phyloP scores from a whole-genome alignment of 768 basidiomycete genomes.

The Lactifluus pinguis region DNA sequence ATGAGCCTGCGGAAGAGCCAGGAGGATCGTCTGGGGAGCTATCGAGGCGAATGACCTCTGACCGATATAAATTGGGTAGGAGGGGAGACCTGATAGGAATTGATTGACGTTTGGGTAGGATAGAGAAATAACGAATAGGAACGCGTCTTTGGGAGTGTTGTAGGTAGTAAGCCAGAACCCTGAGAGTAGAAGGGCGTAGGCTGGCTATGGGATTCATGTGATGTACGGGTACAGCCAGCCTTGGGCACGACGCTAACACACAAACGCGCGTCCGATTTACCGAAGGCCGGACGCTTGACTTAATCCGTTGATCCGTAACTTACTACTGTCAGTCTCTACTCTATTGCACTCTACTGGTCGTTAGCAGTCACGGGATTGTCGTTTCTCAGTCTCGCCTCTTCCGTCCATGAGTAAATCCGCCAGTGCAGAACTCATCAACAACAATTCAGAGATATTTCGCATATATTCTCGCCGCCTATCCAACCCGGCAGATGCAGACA shows the following conservation, averaged over 20 bases:
- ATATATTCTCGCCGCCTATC: background rate
- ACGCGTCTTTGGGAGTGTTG: background rate
- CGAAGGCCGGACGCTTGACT: too few relatives aligned
- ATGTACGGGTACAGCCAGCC: background rate
- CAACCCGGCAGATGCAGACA: constrained; percentile 3
- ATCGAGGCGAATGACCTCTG: constrained; percentile 10
- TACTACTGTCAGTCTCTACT: too few relatives aligned
- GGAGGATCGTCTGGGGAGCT: constrained; percentile 4
- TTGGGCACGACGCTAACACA: background rate
- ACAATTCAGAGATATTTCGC: constrained; percentile 10
- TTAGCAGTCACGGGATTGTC: too few relatives aligned
- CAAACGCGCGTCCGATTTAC: too few relatives aligned
- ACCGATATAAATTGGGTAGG: background rate
- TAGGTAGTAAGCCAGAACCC: background rate
- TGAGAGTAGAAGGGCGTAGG: background rate
- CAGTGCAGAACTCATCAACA: background rate
- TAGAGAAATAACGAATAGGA: background rate
- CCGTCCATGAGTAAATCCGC: background rate
- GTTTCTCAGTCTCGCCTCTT: background rate
- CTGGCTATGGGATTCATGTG: background rate
- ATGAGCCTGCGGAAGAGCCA: constrained; percentile 25
- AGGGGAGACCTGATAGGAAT: background rate
- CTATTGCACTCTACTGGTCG: too few relatives aligned
- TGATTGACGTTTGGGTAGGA: background rate
- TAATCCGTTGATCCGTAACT: too few relatives aligned